A percentile compares a stretch with the other conserved stretches of the same genome.
Conservation (phyloP, 2,329 filamentous ascomycete genomes). For the Pseudogymnoascus sp. region DNA sequence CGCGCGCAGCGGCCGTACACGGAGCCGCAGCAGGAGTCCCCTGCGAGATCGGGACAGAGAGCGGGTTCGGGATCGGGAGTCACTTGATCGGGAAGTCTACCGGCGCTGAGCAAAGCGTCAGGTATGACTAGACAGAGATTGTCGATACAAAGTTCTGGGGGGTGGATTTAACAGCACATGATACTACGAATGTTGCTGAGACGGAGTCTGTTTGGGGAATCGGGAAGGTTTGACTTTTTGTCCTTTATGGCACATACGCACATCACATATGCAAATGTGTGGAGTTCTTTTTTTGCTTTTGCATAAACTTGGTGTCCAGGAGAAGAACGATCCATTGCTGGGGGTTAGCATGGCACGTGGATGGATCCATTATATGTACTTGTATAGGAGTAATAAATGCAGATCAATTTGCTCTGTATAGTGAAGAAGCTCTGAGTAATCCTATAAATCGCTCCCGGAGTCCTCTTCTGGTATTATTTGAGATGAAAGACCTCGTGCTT, state of each 20-base stretch:
- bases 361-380: constrained; percentile 4
- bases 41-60: constrained; percentile 32
- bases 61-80: constrained; percentile 34
- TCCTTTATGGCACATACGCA: not conserved
- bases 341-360: not conserved
- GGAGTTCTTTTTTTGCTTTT: not conserved
- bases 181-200: not conserved
- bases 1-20: constrained; percentile 28
- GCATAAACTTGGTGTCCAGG: not conserved
- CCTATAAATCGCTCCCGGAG: not conserved
- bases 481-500: not conserved
- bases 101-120: not conserved
- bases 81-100: constrained; percentile 18
- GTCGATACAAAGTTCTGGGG: not conserved
- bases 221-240: not conserved
- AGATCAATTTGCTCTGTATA: not conserved
- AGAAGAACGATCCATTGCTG: not conserved
- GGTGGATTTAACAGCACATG: not conserved
- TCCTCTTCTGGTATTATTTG: not conserved
- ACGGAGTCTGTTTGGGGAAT: not conserved
- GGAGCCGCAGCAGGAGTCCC: constrained; percentile 39
- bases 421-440: not conserved
- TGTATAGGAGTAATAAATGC: constrained; percentile 3
- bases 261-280: not conserved
- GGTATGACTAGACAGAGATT: not conserved